phyloP scores from a whole-genome alignment of 805 yeast genomes.

The Limtongia smithiae region DNA sequence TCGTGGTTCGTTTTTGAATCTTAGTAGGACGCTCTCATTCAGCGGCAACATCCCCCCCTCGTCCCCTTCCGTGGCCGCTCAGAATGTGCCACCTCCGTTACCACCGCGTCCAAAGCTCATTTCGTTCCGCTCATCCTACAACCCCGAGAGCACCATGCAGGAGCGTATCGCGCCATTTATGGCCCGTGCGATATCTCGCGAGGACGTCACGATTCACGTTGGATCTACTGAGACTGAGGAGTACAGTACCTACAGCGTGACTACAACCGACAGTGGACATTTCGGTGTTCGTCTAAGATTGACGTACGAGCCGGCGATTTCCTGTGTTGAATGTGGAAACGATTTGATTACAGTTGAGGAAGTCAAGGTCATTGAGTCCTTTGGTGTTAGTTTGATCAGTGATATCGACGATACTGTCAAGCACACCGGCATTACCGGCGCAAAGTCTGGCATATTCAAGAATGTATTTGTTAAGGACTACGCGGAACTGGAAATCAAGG shows the following conservation, averaged over 20 bases:
- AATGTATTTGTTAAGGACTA: slow-evolving; percentile 70
- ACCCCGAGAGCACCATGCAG: slow-evolving; percentile 49
- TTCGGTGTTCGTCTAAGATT: slow-evolving; percentile 54
- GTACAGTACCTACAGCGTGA: slow-evolving; percentile 37
- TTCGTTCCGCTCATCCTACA: slow-evolving; percentile 24
- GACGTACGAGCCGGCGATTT: slow-evolving; percentile 56
- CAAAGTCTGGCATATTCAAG: slow-evolving; percentile 74
- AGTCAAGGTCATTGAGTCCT: slow-evolving; percentile 43
- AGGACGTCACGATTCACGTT: slow-evolving; percentile 52
- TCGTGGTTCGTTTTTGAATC: slow-evolving; percentile 17
- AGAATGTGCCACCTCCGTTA: slow-evolving; percentile 18
- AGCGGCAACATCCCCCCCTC: not conserved
- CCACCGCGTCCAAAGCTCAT: slow-evolving; percentile 27
- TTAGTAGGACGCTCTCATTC: slow-evolving; percentile 18
- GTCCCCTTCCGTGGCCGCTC: not conserved
- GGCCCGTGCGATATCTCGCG: slow-evolving; percentile 59
- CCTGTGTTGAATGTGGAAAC: slow-evolving; percentile 37
- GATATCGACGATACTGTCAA: slow-evolving; percentile 96
- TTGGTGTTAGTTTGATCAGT: slow-evolving; percentile 71
- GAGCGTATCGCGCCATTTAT: slow-evolving; percentile 69
- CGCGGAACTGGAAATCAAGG: slow-evolving; percentile 65
- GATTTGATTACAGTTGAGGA: slow-evolving; percentile 47
- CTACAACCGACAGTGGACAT: slow-evolving; percentile 66
- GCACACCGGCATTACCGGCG: slow-evolving; percentile 80
- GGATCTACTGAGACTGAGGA: slow-evolving; percentile 47